Evolutionary conservation across 768 basidiomycete species (phyloP).

Genomic region (Termitomyces titanicus): DNA sequence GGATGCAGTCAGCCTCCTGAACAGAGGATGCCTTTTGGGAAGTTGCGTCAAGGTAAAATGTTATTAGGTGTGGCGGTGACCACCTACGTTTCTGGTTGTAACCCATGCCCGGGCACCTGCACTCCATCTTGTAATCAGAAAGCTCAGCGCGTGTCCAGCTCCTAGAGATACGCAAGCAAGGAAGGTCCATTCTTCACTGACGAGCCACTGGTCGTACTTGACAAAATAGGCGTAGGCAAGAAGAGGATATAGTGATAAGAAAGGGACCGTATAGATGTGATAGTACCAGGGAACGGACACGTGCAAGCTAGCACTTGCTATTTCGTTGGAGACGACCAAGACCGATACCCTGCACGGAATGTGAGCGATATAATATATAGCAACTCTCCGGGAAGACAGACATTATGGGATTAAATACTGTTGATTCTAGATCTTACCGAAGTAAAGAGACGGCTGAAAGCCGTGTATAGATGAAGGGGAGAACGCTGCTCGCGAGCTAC

Average conservation of each 20-base stretch:
- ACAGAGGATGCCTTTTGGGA: constrained; percentile 53
- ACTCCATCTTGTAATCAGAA: constrained; percentile 89
- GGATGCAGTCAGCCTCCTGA: constrained; percentile 74
- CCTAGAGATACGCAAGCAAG: constrained; percentile 84
- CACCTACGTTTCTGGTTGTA: constrained; percentile 67
- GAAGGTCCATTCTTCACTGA: constrained; percentile 98
- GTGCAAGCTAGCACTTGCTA: constrained; percentile 64
- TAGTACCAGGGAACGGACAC: constrained; percentile 62
- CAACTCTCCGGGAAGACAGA: constrained; percentile 3
- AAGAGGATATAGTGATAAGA: constrained; percentile 77
- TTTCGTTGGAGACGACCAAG: constrained; percentile 61
- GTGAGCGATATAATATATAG: background rate
- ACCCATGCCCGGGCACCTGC: constrained; percentile 73
- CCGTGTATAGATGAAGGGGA: background rate
- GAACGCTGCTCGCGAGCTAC: background rate
- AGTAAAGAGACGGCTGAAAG: constrained; percentile 1
- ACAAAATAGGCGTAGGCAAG: constrained; percentile 90
- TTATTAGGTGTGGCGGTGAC: background rate
- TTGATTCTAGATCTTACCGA: background rate
- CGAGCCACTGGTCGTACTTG: constrained; percentile 87
- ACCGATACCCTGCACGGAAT: constrained; percentile 37
- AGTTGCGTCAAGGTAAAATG: background rate
- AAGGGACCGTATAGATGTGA: constrained; percentile 73
- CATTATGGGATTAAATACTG: constrained; percentile 14
- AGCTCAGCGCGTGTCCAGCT: constrained; percentile 87